phyloP scores from a whole-genome alignment of 1,139 yeast species.

The Scheffersomyces segobiensis region DNA sequence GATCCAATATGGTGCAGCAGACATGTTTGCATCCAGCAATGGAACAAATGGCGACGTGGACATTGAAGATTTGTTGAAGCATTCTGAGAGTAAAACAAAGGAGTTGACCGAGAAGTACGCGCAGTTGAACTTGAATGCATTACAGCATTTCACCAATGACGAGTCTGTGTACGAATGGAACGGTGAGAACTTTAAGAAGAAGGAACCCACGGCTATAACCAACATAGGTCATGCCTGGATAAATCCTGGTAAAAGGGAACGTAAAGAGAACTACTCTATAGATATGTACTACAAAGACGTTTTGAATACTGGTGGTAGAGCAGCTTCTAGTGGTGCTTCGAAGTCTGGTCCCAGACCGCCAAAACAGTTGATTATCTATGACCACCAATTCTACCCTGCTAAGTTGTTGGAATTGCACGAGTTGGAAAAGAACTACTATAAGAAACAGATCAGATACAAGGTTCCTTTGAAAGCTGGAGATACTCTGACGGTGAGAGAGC shows the following conservation, averaged over 20 bases:
- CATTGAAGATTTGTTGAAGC: conserved; percentile 58
- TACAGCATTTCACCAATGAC: conserved; percentile 66
- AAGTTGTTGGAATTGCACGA: conserved; percentile 63
- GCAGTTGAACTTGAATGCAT: conserved; percentile 69
- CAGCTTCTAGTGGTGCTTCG: conserved; percentile 25
- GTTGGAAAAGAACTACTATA: conserved; percentile 61
- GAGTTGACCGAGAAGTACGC: conserved; percentile 65
- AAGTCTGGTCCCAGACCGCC: conserved; percentile 63
- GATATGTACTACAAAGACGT: conserved; percentile 82
- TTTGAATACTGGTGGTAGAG: conserved; percentile 63
- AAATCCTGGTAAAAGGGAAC: conserved; percentile 74
- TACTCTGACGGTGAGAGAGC: conserved; percentile 40
- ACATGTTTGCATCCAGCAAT: conserved; percentile 43
- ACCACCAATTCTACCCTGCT: conserved; percentile 72
- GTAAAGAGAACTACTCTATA: conserved; percentile 75
- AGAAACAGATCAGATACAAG: conserved; percentile 50
- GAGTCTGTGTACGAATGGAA: conserved; percentile 84
- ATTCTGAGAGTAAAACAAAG: conserved; percentile 63
- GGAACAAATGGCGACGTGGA: conserved; percentile 52
- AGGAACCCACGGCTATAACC: conserved; percentile 43
- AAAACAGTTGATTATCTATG: conserved; percentile 65
- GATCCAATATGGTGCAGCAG: conserved; percentile 81
- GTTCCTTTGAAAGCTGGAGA: conserved; percentile 50
- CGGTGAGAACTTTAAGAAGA: conserved; percentile 78
- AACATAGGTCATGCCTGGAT: conserved; percentile 60